Evolutionary conservation across 148 eudicot genomes (phyloP).

Genomic region (Cornus suecica): DNA sequence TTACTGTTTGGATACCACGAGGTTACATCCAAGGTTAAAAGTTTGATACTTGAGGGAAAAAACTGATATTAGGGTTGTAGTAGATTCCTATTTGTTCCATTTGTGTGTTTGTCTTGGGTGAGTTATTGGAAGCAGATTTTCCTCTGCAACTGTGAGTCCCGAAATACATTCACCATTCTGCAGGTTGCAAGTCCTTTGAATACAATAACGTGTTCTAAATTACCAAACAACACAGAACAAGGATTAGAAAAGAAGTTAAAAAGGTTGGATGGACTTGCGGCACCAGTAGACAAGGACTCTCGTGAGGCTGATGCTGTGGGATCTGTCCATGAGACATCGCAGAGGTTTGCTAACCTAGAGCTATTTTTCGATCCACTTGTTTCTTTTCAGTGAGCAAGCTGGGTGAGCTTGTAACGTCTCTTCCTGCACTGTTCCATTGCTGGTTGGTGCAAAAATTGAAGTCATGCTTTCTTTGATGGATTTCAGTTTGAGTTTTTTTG

Average conservation of each 20-base stretch:
- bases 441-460: neutral
- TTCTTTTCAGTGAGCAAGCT: neutral
- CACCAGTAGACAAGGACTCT: constrained; percentile 31
- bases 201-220: constrained; percentile 34
- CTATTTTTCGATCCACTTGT: neutral
- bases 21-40: neutral
- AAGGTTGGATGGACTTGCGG: constrained; percentile 28
- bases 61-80: neutral
- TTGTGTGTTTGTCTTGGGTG: constrained; percentile 12
- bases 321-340: constrained; percentile 32
- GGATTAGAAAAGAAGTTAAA: constrained; percentile 41
- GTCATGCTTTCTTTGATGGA: neutral
- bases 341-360: constrained; percentile 30
- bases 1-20: neutral
- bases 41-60: neutral
- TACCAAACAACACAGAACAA: constrained; percentile 31
- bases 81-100: neutral
- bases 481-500: no score
- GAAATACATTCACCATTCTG: constrained; percentile 9
- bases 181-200: constrained; percentile 48
- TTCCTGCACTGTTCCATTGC: neutral
- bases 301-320: constrained; percentile 39
- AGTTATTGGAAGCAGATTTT: neutral
- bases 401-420: neutral
- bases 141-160: neutral